Conservation (phyloP, 805 yeast genomes). For the Starmerella apicola region DNA sequence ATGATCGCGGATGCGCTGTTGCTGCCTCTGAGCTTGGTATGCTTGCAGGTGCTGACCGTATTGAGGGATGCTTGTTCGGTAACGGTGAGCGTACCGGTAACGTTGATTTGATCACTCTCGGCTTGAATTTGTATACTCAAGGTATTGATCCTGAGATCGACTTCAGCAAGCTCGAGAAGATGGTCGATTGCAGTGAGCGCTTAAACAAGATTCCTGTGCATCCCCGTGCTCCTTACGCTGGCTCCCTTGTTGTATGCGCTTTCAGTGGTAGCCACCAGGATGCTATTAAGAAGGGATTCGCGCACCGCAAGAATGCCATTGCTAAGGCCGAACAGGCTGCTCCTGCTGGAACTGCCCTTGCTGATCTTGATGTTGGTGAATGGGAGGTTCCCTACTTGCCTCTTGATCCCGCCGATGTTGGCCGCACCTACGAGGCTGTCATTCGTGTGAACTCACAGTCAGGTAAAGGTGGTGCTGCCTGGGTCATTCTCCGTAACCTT, state of each 20-base stretch:
- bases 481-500: conserved; percentile 66
- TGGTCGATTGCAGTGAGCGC: conserved; percentile 61
- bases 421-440: conserved; percentile 84
- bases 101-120: conserved; percentile 69
- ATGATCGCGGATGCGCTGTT: conserved; percentile 80
- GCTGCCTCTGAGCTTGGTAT: conserved; percentile 77
- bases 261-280: conserved; percentile 82
- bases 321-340: conserved; percentile 24
- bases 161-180: conserved; percentile 51
- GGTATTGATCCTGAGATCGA: conserved; percentile 62
- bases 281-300: conserved; percentile 75
- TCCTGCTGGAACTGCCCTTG: conserved; percentile 1
- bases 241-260: conserved; percentile 71
- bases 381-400: conserved; percentile 79
- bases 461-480: conserved; percentile 83
- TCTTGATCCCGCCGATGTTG: conserved; percentile 72
- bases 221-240: conserved; percentile 73
- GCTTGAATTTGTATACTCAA: conserved; percentile 66
- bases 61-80: conserved; percentile 76
- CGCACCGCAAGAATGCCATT: conserved; percentile 32
- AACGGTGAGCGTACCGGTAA: conserved; percentile 84
- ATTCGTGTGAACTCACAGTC: conserved; percentile 79
- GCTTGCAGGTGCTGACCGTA: conserved; percentile 78
- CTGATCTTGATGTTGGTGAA: conserved; percentile 26
- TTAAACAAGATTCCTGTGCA: conserved; percentile 73